A percentile compares a stretch with the other conserved stretches of the same genome.
phyloP scores from a whole-genome alignment of 2,329 filamentous ascomycete genomes.

The Talaromyces sp. region DNA sequence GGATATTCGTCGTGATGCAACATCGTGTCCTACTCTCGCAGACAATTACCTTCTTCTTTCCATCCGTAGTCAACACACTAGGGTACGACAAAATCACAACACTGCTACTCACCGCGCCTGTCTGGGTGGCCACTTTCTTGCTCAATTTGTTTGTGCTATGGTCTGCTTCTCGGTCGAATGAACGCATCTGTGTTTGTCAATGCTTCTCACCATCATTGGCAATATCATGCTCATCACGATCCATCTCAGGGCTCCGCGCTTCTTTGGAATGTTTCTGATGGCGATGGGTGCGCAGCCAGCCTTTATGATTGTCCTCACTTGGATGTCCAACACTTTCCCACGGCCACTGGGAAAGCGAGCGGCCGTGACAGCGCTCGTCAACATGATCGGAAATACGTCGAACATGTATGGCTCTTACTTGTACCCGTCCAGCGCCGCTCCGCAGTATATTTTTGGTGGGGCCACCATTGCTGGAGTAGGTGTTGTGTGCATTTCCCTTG shows the following conservation, averaged over 20 bases:
- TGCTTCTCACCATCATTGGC: constrained; percentile 10
- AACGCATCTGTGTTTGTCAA: not conserved
- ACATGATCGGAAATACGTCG: constrained; percentile 24
- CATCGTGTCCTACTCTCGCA: constrained; percentile 39
- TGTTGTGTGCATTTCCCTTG: not conserved
- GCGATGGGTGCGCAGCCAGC: constrained; percentile 14
- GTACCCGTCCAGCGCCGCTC: not conserved
- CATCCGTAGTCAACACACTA: constrained; percentile 38
- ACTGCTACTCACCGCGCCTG: constrained; percentile 44
- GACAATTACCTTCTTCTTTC: constrained; percentile 38
- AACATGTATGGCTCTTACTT: not conserved
- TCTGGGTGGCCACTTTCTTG: not conserved
- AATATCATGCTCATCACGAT: not conserved
- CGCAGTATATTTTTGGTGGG: not conserved
- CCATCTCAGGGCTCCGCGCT: not conserved
- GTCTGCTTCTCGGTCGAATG: constrained; percentile 3
- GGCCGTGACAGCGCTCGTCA: constrained; percentile 30
- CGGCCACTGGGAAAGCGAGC: constrained; percentile 35
- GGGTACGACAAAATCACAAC: constrained; percentile 41
- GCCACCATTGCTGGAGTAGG: not conserved
- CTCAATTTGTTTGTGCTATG: not conserved
- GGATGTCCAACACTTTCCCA: constrained; percentile 29
- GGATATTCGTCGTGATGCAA: constrained; percentile 37
- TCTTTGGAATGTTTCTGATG: constrained; percentile 16
- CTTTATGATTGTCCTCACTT: constrained; percentile 32